These are phyloP conservation scores for Curvularia sp. DNA, from an alignment of 2,329 filamentous ascomycete species.

Conservation along the genomic window DNA sequence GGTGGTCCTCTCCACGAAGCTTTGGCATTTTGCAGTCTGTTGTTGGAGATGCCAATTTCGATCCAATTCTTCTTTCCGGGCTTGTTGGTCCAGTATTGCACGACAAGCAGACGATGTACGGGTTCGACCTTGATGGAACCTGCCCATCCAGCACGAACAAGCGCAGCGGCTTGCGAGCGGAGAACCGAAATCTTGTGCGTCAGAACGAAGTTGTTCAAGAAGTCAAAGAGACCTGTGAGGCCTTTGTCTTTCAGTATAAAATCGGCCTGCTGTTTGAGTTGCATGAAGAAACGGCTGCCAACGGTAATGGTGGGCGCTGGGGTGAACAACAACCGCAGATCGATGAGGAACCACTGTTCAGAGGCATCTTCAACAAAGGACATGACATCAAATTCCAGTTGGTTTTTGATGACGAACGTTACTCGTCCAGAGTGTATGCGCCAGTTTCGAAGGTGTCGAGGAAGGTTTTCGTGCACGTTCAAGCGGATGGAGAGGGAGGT, in stretches of 20 bases:
- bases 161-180: constrained; percentile 74
- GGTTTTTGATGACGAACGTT: constrained; percentile 80
- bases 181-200: constrained; percentile 90
- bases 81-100: constrained; percentile 88
- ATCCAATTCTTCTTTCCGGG: constrained; percentile 85
- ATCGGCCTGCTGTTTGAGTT: constrained; percentile 77
- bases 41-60: constrained; percentile 80
- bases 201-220: constrained; percentile 84
- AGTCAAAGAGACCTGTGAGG: constrained; percentile 79
- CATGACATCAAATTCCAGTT: constrained; percentile 93
- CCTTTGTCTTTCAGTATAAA: constrained; percentile 72
- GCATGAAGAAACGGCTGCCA: constrained; percentile 65
- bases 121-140: constrained; percentile 78
- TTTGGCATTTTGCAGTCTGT: constrained; percentile 52
- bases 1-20: constrained; percentile 44
- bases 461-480: constrained; percentile 84
- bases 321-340: constrained; percentile 82
- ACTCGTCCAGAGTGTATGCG: constrained; percentile 83
- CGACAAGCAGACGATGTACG: constrained; percentile 78
- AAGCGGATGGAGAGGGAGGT: constrained; percentile 81
- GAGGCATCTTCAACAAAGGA: constrained; percentile 84
- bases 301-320: constrained; percentile 69
- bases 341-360: constrained; percentile 92
- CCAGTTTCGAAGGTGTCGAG: constrained; percentile 78
- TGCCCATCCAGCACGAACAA: constrained; percentile 77